A percentile compares a stretch with the other conserved stretches of the same genome.
phyloP scores from a whole-genome alignment of 2,329 filamentous ascomycete species.

The Diaporthe destruens region DNA sequence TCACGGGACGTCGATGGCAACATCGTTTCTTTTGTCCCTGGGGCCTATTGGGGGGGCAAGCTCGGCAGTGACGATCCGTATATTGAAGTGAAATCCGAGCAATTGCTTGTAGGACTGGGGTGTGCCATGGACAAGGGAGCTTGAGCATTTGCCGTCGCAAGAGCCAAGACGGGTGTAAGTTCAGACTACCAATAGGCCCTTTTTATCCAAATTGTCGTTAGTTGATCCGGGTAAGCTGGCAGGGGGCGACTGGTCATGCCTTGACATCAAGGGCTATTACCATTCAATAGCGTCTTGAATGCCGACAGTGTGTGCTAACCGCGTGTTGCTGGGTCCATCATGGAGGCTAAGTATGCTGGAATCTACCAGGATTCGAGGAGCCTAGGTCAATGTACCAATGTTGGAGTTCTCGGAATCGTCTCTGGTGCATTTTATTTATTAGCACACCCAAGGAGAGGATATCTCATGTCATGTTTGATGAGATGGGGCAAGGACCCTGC shows the following conservation, averaged over 20 bases:
- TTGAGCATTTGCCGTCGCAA: slow-evolving; percentile 15
- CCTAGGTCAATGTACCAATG: not conserved
- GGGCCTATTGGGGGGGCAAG: not conserved
- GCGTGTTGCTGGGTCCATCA: not conserved
- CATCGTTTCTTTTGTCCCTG: not conserved
- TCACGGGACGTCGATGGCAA: not conserved
- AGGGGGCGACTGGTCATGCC: not conserved
- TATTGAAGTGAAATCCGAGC: slow-evolving; percentile 20
- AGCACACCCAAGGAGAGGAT: slow-evolving; percentile 10
- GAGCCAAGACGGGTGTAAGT: slow-evolving; percentile 23
- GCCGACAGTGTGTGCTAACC: slow-evolving; percentile 10
- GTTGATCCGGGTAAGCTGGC: not conserved
- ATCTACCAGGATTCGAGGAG: not conserved
- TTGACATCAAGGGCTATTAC: not conserved
- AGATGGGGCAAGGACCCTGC: not conserved
- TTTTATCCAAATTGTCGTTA: slow-evolving; percentile 26
- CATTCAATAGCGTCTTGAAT: not conserved
- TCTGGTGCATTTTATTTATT: slow-evolving; percentile 12
- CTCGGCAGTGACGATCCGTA: slow-evolving; percentile 27
- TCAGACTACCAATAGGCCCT: slow-evolving; percentile 19
- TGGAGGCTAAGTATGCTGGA: slow-evolving; percentile 4
- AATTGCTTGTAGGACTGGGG: slow-evolving; percentile 10
- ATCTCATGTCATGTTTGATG: not conserved
- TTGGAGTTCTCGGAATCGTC: not conserved
- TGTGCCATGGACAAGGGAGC: slow-evolving; percentile 24